Conservation (phyloP, 2,329 filamentous ascomycete genomes). For the Camillea tinctor region DNA sequence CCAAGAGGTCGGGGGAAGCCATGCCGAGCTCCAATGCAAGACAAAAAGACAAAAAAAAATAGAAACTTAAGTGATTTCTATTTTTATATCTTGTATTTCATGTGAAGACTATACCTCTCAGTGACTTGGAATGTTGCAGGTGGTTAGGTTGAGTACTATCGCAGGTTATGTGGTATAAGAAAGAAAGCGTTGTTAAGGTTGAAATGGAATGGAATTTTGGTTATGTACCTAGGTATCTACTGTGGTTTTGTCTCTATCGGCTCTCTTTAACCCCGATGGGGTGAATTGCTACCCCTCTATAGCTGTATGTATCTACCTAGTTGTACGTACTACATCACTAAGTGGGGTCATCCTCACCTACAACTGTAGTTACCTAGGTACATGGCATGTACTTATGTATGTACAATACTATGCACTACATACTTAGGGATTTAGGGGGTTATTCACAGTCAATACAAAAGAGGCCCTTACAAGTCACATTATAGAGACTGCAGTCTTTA, state of each 20-base stretch:
- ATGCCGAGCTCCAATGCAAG: slow-evolving; percentile 22
- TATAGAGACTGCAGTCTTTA: neutral
- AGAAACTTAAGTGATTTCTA: neutral
- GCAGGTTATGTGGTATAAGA: neutral
- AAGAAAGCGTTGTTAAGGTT: neutral
- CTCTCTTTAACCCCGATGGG: neutral
- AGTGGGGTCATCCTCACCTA: too few relatives aligned
- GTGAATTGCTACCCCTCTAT: too few relatives aligned
- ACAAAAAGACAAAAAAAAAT: neutral
- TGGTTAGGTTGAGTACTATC: neutral
- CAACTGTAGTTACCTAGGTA: too few relatives aligned
- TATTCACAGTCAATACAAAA: too few relatives aligned
- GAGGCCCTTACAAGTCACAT: too few relatives aligned
- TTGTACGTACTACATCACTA: too few relatives aligned
- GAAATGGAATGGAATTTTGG: neutral
- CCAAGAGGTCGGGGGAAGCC: slow-evolving; percentile 39
- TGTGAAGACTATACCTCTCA: too few relatives aligned
- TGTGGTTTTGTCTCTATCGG: neutral
- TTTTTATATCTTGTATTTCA: too few relatives aligned
- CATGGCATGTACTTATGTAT: too few relatives aligned
- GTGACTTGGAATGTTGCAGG: neutral
- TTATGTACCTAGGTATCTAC: too few relatives aligned
- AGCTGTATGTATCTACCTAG: neutral
- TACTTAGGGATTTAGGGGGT: too few relatives aligned
- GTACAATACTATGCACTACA: too few relatives aligned